phyloP scores from a whole-genome alignment of 208 protist genomes.

The Herpetomonas samuelpessoai region DNA sequence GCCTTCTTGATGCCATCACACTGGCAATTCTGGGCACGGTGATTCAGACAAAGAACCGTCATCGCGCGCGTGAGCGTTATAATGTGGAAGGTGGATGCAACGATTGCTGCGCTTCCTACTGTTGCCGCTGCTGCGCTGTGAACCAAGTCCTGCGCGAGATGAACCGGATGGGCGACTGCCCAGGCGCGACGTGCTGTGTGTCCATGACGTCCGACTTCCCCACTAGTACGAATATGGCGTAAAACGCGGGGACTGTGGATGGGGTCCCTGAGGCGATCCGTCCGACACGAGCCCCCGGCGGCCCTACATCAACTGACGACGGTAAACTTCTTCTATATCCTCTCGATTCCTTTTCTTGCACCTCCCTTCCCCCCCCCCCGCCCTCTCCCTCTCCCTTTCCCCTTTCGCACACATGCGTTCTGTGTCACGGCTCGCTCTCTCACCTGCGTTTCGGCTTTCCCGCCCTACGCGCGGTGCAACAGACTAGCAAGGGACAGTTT shows the following conservation, averaged over 20 bases:
- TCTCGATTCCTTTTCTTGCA: not conserved
- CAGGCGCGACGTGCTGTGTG: conserved; percentile 7
- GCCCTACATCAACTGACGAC: not conserved
- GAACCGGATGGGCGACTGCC: conserved; percentile 4
- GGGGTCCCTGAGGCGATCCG: too few species aligned
- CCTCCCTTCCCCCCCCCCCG: not conserved
- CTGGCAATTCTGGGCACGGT: not conserved
- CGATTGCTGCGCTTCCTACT: not conserved
- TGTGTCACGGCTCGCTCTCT: too few species aligned
- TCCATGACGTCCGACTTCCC: not conserved
- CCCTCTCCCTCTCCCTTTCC: too few species aligned
- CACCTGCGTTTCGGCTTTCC: too few species aligned
- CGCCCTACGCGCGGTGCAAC: too few species aligned
- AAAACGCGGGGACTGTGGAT: too few species aligned
- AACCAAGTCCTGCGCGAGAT: conserved; percentile 6
- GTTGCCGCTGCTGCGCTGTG: conserved; percentile 8
- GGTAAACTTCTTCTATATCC: not conserved
- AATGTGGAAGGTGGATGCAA: not conserved
- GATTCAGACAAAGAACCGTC: not conserved
- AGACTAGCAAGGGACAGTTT: too few species aligned
- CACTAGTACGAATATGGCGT: too few species aligned
- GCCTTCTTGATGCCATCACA: not conserved
- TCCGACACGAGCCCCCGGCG: too few species aligned
- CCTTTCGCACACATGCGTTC: too few species aligned
- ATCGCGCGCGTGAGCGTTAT: not conserved